Evolutionary conservation across 2,329 filamentous ascomycete species (phyloP), one percentile per base, ranked within the genome.

Genomic region (Neospermospora avenae): DNA sequence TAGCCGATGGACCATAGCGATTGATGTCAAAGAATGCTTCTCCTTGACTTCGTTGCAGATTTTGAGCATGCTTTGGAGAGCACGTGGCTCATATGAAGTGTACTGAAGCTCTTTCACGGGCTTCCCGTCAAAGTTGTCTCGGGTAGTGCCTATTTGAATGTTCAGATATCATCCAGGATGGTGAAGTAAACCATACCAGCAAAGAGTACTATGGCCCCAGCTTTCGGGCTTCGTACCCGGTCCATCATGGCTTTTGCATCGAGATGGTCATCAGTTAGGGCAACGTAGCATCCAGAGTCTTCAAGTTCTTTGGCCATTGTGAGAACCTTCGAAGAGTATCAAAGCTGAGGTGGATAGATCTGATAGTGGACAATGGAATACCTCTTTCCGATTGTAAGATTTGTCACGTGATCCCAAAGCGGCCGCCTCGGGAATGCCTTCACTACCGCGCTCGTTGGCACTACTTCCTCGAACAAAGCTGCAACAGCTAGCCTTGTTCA

Each of bases 1-100:
- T 3, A 98, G 80, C 3, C 93, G 84, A 76, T 98, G 95, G 14
- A 89, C 80, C 74, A 98, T 89, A 53, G 88, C 86, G 60, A 98
- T 85, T 7, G 85, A 88, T 39, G 84, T 82, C 18, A 96, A 81
- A 0, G 74, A 76, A 72, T 96, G 86, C 66, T 84, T 85, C 11
- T 75, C 70, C 16, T 76, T 74, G 3, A 93, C 75, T 3, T 78
- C 74, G 5, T 78, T 75, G 42, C 85, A 84, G 67, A 95, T 91
- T 20, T 74, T 70, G 46, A 85, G 77, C 77, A 95, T 86, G 1
- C 87, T 88, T 39, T 81, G 79, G 6, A 93, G 80, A 16, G 90
- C 90, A 11, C 87, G 81, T 2, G 86, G 83, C 13, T 80, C 77
- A 75, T 96, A 96, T 8, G 90, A 84, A 18, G 84, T 85, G 76